A percentile compares a stretch with the other conserved stretches of the same genome.
Conservation (phyloP, 805 yeast genomes). For the Blastobotrys peoriensis region DNA sequence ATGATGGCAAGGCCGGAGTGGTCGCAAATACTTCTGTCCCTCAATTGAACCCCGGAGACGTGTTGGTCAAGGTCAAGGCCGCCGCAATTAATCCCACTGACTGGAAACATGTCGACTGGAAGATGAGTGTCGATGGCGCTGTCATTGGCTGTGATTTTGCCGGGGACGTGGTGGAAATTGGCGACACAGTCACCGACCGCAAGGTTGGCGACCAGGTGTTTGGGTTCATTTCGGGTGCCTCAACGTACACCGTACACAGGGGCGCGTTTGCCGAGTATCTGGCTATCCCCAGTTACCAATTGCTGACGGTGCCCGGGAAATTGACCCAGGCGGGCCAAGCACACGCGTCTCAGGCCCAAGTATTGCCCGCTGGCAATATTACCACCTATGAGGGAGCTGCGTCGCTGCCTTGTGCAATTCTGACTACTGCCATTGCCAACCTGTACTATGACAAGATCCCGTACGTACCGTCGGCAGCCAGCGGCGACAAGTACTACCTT, state of each 20-base stretch:
- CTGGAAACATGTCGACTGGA: constrained; percentile 50
- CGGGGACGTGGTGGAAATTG: constrained; percentile 52
- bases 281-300: constrained; percentile 32
- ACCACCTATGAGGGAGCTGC: constrained; percentile 60
- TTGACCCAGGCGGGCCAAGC: constrained; percentile 20
- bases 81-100: constrained; percentile 65
- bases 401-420: constrained; percentile 48
- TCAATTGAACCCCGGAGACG: constrained; percentile 31
- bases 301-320: constrained; percentile 26
- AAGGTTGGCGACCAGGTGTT: constrained; percentile 54
- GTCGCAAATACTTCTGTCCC: constrained; percentile 30
- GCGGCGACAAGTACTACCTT: constrained; percentile 18
- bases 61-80: constrained; percentile 47
- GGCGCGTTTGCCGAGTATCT: constrained; percentile 60
- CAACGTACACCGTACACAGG: constrained; percentile 33
- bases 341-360: too few species aligned
- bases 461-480: too few species aligned
- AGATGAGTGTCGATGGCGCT: constrained; percentile 40
- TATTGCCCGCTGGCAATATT: constrained; percentile 37
- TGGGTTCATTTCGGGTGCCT: constrained; percentile 50
- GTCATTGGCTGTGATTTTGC: constrained; percentile 57
- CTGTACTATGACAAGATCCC: too few species aligned
- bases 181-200: constrained; percentile 36
- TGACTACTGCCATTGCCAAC: constrained; percentile 38
- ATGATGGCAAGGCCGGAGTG: constrained; percentile 30